phyloP scores from a whole-genome alignment of 352 stramenopile genomes.

The Albugo laibachii region DNA sequence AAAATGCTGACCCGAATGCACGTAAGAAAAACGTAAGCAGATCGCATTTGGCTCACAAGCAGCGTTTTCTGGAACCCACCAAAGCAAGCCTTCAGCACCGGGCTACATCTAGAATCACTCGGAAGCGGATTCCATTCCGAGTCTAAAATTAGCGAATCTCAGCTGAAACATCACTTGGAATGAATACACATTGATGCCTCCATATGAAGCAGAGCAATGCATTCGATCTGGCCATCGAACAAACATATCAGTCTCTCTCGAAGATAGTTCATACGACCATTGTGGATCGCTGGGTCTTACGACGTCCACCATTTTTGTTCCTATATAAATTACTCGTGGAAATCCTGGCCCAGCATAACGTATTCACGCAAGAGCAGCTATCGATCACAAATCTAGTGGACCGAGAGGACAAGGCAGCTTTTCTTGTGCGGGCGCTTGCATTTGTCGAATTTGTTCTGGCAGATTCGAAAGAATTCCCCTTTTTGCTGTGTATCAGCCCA shows the following conservation, averaged over 20 bases:
- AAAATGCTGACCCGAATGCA: neutral
- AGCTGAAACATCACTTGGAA: too few species aligned
- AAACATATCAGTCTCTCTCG: slow-evolving; percentile 43
- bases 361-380: slow-evolving; percentile 50
- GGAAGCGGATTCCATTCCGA: too few species aligned
- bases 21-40: neutral
- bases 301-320: slow-evolving; percentile 61
- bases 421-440: slow-evolving; percentile 49
- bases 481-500: slow-evolving; percentile 59
- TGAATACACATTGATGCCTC: neutral
- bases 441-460: slow-evolving; percentile 38
- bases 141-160: too few species aligned
- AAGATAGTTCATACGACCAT: slow-evolving; percentile 41
- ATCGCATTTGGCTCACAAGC: neutral
- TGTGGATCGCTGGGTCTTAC: slow-evolving; percentile 42
- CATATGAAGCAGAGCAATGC: neutral
- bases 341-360: slow-evolving; percentile 27
- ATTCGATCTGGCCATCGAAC: slow-evolving; percentile 15
- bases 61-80: slow-evolving; percentile 31
- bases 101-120: slow-evolving; percentile 1
- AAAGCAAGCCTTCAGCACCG: slow-evolving; percentile 39
- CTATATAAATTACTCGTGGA: slow-evolving; percentile 63
- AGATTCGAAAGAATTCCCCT: slow-evolving; percentile 24
- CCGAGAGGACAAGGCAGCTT: slow-evolving; percentile 68
- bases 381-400: slow-evolving; percentile 29